Evolutionary conservation across 1,139 yeast genomes (phyloP).

Genomic region (Debaryomyces fabryi): DNA sequence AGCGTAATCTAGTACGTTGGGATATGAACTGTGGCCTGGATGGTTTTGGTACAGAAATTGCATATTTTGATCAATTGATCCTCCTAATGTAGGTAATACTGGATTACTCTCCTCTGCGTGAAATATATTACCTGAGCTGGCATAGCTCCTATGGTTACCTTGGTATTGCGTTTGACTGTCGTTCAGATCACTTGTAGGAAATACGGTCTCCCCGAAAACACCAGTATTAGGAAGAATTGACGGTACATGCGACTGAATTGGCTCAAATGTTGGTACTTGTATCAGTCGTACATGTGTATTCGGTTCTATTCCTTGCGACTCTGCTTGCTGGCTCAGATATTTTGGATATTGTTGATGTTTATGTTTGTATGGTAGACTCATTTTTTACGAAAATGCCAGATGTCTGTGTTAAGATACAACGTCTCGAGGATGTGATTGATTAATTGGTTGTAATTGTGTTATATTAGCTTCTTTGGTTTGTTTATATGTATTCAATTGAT

Average conservation of each 20-base stretch:
- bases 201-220: neutral
- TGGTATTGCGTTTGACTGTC: neutral
- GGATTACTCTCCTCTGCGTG: neutral
- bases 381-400: neutral
- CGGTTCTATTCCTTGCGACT: neutral
- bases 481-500: constrained; percentile 1
- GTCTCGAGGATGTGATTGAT: neutral
- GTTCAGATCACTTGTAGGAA: neutral
- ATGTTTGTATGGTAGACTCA: constrained; percentile 10
- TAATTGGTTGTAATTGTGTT: neutral
- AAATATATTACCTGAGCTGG: neutral
- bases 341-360: constrained; percentile 6
- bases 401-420: neutral
- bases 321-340: constrained; percentile 1
- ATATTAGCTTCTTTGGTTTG: neutral
- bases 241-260: neutral
- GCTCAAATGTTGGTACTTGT: neutral
- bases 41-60: neutral
- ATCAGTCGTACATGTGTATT: neutral
- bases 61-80: neutral
- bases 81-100: neutral
- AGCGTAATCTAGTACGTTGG: neutral
- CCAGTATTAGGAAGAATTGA: constrained; percentile 1
- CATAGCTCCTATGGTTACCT: neutral
- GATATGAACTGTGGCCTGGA: neutral